These are phyloP conservation scores for Psidium friedrichsthalianum DNA, from an alignment of 345 rosid genomes.

Conservation along the genomic window DNA sequence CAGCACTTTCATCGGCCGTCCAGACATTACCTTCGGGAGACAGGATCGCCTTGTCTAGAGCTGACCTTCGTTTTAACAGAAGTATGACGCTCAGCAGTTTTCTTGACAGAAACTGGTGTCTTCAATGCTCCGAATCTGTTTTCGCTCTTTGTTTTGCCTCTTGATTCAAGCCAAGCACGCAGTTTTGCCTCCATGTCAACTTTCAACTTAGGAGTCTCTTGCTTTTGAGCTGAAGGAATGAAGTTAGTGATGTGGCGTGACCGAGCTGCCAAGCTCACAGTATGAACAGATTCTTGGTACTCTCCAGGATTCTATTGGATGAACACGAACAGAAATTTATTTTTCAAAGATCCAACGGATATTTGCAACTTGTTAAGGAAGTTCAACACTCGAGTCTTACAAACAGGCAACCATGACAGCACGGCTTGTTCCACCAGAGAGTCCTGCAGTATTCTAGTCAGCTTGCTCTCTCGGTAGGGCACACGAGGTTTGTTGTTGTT, in stretches of 20 bases:
- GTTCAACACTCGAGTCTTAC: conserved; percentile 8
- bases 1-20: neutral
- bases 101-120: conserved; percentile 46
- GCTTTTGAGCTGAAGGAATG: conserved; percentile 35
- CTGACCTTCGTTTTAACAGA: conserved; percentile 29
- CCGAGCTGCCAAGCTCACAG: conserved; percentile 86
- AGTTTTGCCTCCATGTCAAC: conserved; percentile 82
- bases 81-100: conserved; percentile 13
- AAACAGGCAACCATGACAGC: conserved; percentile 90
- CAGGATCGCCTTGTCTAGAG: conserved; percentile 7
- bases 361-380: neutral
- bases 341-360: neutral
- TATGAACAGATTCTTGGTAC: conserved; percentile 83
- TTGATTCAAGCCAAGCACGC: conserved; percentile 80
- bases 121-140: conserved; percentile 26
- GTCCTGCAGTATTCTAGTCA: conserved; percentile 88
- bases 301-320: conserved; percentile 73
- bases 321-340: neutral
- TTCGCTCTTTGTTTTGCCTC: conserved; percentile 67
- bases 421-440: conserved; percentile 82
- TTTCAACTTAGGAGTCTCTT: conserved; percentile 47
- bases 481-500: conserved; percentile 59
- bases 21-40: conserved; percentile 4
- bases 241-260: conserved; percentile 67
- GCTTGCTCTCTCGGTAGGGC: conserved; percentile 89